phyloP scores from a whole-genome alignment of 306 rosid genomes.

The Quercus mongolica region DNA sequence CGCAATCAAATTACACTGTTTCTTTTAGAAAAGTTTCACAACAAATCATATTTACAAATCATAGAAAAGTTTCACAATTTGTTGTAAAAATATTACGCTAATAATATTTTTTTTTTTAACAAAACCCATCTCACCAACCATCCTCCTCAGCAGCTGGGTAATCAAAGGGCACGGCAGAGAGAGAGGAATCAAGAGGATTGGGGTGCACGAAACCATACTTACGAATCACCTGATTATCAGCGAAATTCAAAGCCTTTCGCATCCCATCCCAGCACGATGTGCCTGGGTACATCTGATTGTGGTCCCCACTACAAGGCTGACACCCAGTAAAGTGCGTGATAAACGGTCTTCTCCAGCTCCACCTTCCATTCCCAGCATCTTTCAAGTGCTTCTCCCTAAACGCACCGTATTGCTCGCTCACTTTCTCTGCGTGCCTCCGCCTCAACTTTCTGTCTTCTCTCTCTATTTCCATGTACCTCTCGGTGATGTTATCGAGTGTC shows the following conservation, averaged over 20 bases:
- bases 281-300: slow-evolving; percentile 54
- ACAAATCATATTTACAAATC: no score
- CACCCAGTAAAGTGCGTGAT: slow-evolving; percentile 88
- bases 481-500: slow-evolving; percentile 35
- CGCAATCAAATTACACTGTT: neutral
- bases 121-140: neutral
- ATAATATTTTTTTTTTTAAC: no score
- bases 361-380: slow-evolving; percentile 43
- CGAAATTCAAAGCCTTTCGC: slow-evolving; percentile 62
- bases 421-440: slow-evolving; percentile 74
- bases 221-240: slow-evolving; percentile 82
- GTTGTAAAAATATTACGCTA: no score
- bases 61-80: no score
- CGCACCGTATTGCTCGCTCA: slow-evolving; percentile 56
- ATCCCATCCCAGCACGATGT: slow-evolving; percentile 73
- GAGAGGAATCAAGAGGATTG: slow-evolving; percentile 26
- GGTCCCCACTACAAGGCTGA: slow-evolving; percentile 86
- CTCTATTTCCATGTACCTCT: slow-evolving; percentile 40
- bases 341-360: slow-evolving; percentile 71
- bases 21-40: no score
- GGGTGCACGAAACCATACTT: slow-evolving; percentile 53
- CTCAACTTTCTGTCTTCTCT: slow-evolving; percentile 33
- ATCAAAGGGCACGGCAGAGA: slow-evolving; percentile 57
- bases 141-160: slow-evolving; percentile 28
- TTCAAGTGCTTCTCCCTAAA: slow-evolving; percentile 42